Evolutionary conservation across 257 asterid genomes (phyloP), one percentile per base, ranked within the genome.

Genomic region (Nicotiana tomentosiformis): DNA sequence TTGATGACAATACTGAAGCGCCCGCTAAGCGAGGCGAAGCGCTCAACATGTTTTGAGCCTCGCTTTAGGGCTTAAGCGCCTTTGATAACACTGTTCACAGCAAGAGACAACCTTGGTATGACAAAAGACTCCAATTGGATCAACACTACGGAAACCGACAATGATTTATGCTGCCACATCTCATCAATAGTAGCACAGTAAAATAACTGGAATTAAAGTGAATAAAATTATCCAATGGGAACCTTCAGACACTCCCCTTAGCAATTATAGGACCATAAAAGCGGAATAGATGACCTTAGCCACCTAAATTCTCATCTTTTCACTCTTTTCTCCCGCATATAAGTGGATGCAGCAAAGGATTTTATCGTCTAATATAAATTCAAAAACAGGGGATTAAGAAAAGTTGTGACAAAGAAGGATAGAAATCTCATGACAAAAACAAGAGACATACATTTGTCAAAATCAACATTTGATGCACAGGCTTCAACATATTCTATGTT

Each of bases 401-500:
- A 51, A 2, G 46, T 4, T 2, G 80, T 51, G 64, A 29, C 46
- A 76, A 51, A 72, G 78, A 4, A 51, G 17, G 65, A 76, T 2
- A 76, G 46, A 26, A 76, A 29, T 29, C 26, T 51, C 64, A 76
- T 29, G 14, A 68, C 61, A 83, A 77, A 39, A 35, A 83, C 74
- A 46, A n/a, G 51, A 35, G 82, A 61, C 95, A 86, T 88, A 96
- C 99, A 94, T 82, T 90, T 86, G 91, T 96, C 99, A 82, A 96
- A 96, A 76, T 88, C 95, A 83, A 93, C 82, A 87, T 92, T 93
- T 20, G 98, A 92, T 53, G 94, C 96, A 86, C 98, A 96, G 81
- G 97, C 94, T 91, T 96, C 99, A 87, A 93, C 90, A 81, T 88
- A 96, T 87, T 96, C 99, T 53, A 96, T 92, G 84, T 86, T 88